phyloP scores from a whole-genome alignment of 2,329 filamentous ascomycete genomes.

The Cladosporium velox region DNA sequence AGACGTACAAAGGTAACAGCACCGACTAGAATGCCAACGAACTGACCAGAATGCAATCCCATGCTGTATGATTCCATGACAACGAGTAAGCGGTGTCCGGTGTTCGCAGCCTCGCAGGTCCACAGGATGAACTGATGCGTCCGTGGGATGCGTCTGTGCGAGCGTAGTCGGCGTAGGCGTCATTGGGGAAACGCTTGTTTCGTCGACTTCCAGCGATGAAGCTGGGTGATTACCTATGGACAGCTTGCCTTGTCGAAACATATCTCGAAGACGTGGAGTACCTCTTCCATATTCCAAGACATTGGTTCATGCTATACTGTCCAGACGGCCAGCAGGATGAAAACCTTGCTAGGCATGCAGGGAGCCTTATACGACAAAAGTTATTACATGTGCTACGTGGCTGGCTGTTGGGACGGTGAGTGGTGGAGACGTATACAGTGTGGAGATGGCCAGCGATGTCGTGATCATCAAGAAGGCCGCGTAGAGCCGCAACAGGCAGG shows the following conservation, averaged over 20 bases:
- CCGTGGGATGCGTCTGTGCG: constrained; percentile 12
- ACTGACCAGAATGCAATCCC: not conserved
- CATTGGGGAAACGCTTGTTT: constrained; percentile 1
- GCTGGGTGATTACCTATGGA: not conserved
- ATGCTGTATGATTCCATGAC: not conserved
- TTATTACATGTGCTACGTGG: constrained; percentile 12
- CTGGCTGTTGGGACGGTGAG: constrained; percentile 6
- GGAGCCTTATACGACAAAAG: constrained; percentile 5
- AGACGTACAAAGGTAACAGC: not conserved
- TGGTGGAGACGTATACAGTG: not conserved
- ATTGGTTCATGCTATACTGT: not conserved
- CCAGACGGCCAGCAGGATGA: not conserved
- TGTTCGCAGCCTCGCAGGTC: not conserved
- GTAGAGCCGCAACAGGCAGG: constrained; percentile 1
- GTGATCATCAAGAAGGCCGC: constrained; percentile 10
- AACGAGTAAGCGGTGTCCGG: constrained; percentile 1
- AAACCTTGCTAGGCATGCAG: not conserved
- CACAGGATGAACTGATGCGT: not conserved
- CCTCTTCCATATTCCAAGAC: not conserved
- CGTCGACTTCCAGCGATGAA: not conserved
- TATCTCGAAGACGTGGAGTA: not conserved
- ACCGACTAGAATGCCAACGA: not conserved
- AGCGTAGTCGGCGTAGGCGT: constrained; percentile 5
- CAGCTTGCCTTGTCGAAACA: not conserved
- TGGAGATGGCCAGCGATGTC: constrained; percentile 9